Evolutionary conservation across 2,329 filamentous ascomycete genomes (phyloP), one percentile per base, ranked within the genome.

Genomic region (Penicillium thymicola): DNA sequence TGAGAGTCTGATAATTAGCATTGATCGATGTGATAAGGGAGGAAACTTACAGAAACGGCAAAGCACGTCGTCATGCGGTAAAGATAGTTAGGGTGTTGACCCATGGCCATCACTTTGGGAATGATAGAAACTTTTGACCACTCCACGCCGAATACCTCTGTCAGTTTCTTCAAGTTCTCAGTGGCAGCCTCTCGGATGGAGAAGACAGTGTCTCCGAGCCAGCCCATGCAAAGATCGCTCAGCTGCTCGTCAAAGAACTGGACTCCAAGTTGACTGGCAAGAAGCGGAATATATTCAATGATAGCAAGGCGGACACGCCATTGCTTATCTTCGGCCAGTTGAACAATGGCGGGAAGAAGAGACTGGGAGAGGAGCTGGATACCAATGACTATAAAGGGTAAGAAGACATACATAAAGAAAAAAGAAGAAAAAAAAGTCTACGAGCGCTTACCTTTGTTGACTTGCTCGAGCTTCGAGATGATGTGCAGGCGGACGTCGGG

Each of bases 31-130:
- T 60, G 28, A 28, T n/a, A 38, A 41, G 32, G 34, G 42, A 38
- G 11, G 21, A 3, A 32, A 84, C 90, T 81, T 83, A 99, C 94
- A 67, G 92, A 93, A 65, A 99, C 95, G 60, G 94, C 94, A 75
- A 99, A 99, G 79, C 93, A 97, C n/a, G 94, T 99, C 10, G 94
- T 99, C 94, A 99, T 99, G 74, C 94, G 86, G 83, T 99, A 99
- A 51, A 99, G 88, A 75, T 99, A 99, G 80, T 99, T 99, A 59
- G 93, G 91, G 75, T 99, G 94, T 72, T 91, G 90, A 58, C 94
- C 94, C 94, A 99, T 97, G 37, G 89, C 90, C 84, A 96, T 94
- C 63, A 99, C 94, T 81, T 97, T 97, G 59, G 94, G 94, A 67
- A 99, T 96, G 70, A 99, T 99, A 45, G 92, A 92, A 73, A 92